Evolutionary conservation across 805 yeast genomes (phyloP), one percentile per base, ranked within the genome.

Genomic region (Saturnispora quitensis): DNA sequence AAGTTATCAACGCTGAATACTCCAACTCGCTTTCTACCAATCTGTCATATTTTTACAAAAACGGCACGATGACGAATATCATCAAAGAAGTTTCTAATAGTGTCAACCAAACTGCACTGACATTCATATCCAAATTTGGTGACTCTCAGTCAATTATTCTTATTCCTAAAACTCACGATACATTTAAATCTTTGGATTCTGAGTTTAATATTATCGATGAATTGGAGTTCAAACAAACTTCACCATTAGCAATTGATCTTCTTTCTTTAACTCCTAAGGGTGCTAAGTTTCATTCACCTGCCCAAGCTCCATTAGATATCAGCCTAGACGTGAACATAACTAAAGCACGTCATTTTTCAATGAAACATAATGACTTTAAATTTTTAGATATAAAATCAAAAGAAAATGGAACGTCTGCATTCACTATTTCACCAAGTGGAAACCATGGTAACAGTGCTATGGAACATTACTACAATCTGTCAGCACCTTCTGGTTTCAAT

Each of bases 351-450:
- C 45, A 50, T 10, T 54, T 49, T 28, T 31, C 56, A 47, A 52
- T 58, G 44, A 12, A 49, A 40, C 44, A 60, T 17, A 50, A 65
- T 55, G 64, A 66, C 43, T 18, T 55, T 20, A 43, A 53, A 36
- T 50, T 65, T 4, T 49, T 70, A 50, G 55, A 63, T 10, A 55
- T 68, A 25, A 51, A 56, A 27, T 61, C 65, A 8, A 54, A 56
- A 24, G 80, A 77, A 56, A 69, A 71, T 44, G 82, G 81, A 22
- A 67, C 75, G 2, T 74, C 82, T 0, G 55, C 55, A 8, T 76
- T 64, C 56, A 68, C 73, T 1, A 43, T 76, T 3, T 65, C 76
- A 6, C 73, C 74, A n/a, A 43, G 52, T 9, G 80, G 80, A 3
- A 76, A 76, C 56, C 63, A 68, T 54, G 82, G 81, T 1, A 55